Conservation (phyloP, 2,329 filamentous ascomycete genomes). For the Microsporum audouinii region DNA sequence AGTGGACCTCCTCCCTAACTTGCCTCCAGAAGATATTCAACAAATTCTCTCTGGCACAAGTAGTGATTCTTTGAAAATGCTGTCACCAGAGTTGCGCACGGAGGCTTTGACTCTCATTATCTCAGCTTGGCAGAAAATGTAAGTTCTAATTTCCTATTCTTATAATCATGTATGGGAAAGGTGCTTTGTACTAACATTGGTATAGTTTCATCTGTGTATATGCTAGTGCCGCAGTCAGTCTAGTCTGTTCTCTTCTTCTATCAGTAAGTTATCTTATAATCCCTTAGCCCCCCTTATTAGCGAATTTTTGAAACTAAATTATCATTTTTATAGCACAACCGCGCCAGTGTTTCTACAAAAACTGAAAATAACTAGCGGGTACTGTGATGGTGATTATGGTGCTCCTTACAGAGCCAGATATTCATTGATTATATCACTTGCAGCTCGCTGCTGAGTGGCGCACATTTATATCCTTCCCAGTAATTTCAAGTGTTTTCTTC, state of each 20-base stretch:
- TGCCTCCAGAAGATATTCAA: too few species aligned
- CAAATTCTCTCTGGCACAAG: too few species aligned
- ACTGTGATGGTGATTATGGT: too few species aligned
- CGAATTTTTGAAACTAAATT: neutral
- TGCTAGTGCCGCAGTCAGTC: neutral
- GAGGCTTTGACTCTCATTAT: neutral
- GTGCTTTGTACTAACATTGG: neutral
- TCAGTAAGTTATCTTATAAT: neutral
- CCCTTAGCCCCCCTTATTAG: neutral
- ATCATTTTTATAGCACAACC: neutral
- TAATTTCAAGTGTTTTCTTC: too few species aligned
- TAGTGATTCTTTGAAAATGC: neutral
- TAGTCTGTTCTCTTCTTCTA: neutral
- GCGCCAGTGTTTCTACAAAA: neutral
- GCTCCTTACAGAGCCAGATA: too few species aligned
- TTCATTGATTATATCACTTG: too few species aligned
- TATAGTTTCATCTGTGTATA: neutral
- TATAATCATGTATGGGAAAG: neutral
- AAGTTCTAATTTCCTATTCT: neutral
- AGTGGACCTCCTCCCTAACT: too few species aligned
- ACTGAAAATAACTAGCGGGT: neutral
- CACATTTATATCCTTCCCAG: too few species aligned
- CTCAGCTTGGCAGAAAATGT: neutral
- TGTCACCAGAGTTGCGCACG: neutral
- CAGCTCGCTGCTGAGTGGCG: too few species aligned